Percentiles rank a stretch among this genome's conserved stretches.
phyloP scores from a whole-genome alignment of 1,284 basidiomycete genomes.

The Porogramme epimiltina region DNA sequence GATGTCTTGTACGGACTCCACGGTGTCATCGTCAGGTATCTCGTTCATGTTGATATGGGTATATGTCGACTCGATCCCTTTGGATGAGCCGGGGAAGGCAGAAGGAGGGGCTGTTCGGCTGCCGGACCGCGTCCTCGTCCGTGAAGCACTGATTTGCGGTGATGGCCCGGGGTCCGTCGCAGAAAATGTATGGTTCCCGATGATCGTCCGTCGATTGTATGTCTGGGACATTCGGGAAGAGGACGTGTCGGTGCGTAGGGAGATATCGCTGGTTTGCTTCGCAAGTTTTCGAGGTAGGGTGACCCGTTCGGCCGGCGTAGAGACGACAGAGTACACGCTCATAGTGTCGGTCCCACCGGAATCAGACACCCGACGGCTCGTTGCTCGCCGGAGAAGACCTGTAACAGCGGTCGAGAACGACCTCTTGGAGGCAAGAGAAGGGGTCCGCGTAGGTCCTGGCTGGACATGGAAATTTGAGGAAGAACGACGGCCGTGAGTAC shows the following conservation, averaged over 20 bases:
- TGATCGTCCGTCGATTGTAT: slow-evolving; percentile 14
- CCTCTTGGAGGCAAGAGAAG: slow-evolving; percentile 61
- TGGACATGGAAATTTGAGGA: slow-evolving; percentile 55
- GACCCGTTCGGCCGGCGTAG: slow-evolving; percentile 43
- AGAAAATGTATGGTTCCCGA: slow-evolving; percentile 20
- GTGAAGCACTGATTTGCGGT: slow-evolving; percentile 24
- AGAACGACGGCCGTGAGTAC: slow-evolving; percentile 38
- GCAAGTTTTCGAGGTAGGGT: slow-evolving; percentile 41
- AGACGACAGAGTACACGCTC: slow-evolving; percentile 53
- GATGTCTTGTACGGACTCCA: slow-evolving; percentile 61
- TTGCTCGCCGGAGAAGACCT: slow-evolving; percentile 59
- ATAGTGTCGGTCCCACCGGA: slow-evolving; percentile 52
- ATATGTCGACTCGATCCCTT: slow-evolving; percentile 29
- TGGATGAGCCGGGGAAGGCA: slow-evolving; percentile 46
- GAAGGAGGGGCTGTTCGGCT: slow-evolving; percentile 48
- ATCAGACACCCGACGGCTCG: slow-evolving; percentile 46
- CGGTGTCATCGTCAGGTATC: slow-evolving; percentile 52
- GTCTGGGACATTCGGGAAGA: slow-evolving; percentile 32
- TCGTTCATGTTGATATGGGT: slow-evolving; percentile 40
- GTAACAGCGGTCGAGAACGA: slow-evolving; percentile 64
- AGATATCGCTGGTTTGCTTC: slow-evolving; percentile 52
- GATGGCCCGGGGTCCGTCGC: slow-evolving; percentile 15
- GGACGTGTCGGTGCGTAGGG: slow-evolving; percentile 46
- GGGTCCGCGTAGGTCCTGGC: slow-evolving; percentile 42
- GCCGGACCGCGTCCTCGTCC: slow-evolving; percentile 45